Evolutionary conservation across 345 rosid species (phyloP).

Genomic region (Salix suchowensis): DNA sequence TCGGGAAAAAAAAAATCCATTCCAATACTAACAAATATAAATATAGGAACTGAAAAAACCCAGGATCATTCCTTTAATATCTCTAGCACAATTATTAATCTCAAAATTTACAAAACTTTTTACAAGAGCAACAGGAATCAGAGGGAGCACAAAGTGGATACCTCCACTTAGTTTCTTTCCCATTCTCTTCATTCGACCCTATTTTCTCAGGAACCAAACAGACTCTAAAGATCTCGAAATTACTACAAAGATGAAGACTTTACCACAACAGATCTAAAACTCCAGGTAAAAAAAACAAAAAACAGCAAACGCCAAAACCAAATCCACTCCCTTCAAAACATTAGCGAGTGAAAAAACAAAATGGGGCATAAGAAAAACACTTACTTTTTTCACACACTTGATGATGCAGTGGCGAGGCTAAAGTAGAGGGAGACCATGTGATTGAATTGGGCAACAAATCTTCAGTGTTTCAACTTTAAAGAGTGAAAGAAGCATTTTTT

Average conservation of each 20-base stretch:
- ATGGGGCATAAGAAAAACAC: slow-evolving; percentile 2
- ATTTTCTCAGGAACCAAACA: slow-evolving; percentile 21
- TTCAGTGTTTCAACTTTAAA: not conserved
- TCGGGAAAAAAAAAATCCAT: not conserved
- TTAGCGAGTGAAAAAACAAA: not conserved
- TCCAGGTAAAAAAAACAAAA: not conserved
- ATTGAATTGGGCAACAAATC: slow-evolving; percentile 1
- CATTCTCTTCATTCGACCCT: not conserved
- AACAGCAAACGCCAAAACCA: not conserved
- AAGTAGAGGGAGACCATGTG: slow-evolving; percentile 1
- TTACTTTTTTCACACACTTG: slow-evolving; percentile 17
- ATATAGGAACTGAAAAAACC: not conserved
- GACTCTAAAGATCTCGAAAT: slow-evolving; percentile 17
- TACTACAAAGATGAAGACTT: slow-evolving; percentile 5
- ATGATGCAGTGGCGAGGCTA: slow-evolving; percentile 24
- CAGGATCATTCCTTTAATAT: not conserved
- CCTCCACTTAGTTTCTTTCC: not conserved
- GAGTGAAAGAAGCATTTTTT: not conserved
- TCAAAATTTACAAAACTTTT: not conserved
- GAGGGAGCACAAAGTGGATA: not conserved
- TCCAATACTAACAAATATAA: not conserved
- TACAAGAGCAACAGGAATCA: not conserved
- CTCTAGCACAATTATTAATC: not conserved
- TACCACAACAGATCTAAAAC: slow-evolving; percentile 33
- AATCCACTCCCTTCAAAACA: not conserved